Percentiles rank a stretch among this genome's conserved stretches.
Evolutionary conservation across 108 stramenopile species (phyloP).

Genomic region (Epithemia pelagica): DNA sequence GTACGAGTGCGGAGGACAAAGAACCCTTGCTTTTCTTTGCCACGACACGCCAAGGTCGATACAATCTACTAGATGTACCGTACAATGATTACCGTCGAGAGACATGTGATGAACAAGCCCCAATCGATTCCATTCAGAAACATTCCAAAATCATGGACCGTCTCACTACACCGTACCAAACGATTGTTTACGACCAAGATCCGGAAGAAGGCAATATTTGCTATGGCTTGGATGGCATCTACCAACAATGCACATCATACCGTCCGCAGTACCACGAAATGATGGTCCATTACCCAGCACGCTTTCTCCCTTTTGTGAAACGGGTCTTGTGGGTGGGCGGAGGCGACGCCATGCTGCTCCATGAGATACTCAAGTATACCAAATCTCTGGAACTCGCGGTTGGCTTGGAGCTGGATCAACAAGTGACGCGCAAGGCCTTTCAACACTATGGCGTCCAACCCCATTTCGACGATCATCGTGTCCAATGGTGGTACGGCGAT

Average conservation of each 20-base stretch:
- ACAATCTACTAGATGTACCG: not conserved
- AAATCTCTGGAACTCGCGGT: slow-evolving; percentile 61
- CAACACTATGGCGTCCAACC: slow-evolving; percentile 77
- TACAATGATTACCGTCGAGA: not conserved
- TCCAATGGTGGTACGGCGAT: slow-evolving; percentile 89
- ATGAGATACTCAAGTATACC: slow-evolving; percentile 67
- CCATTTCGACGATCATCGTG: slow-evolving; percentile 70
- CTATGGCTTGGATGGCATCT: slow-evolving; percentile 51
- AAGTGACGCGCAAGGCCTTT: slow-evolving; percentile 55
- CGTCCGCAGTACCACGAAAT: slow-evolving; percentile 83
- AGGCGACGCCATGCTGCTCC: slow-evolving; percentile 80
- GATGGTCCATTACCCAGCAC: slow-evolving; percentile 68
- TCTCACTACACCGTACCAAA: slow-evolving; percentile 24
- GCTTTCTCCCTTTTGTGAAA: slow-evolving; percentile 42
- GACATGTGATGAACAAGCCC: not conserved
- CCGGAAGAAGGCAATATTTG: slow-evolving; percentile 38
- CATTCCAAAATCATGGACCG: not conserved
- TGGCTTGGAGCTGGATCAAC: slow-evolving; percentile 81
- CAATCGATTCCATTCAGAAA: not conserved
- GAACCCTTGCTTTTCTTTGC: not conserved
- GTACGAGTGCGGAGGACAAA: not conserved
- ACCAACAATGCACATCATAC: slow-evolving; percentile 70
- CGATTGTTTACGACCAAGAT: slow-evolving; percentile 20
- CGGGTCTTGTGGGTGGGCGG: slow-evolving; percentile 76
- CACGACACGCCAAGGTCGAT: not conserved